Percentiles rank a stretch among this genome's conserved stretches.
Conservation (phyloP, 495 filamentous ascomycete species). For the Xylona heveae region DNA sequence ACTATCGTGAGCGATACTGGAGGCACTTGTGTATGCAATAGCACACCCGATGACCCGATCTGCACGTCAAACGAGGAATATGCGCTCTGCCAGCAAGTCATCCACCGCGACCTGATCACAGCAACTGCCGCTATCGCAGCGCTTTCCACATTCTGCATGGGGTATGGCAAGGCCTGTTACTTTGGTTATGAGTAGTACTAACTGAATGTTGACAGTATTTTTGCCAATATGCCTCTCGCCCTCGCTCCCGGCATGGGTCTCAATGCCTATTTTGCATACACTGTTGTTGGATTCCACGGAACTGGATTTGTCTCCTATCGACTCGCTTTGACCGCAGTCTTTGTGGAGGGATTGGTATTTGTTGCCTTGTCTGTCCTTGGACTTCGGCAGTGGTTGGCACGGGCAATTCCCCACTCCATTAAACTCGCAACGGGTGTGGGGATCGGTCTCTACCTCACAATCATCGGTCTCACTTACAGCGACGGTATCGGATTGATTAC, state of each 20-base stretch:
- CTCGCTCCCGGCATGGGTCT: slow-evolving; percentile 68
- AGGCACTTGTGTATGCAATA: slow-evolving; percentile 54
- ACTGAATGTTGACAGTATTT: slow-evolving; percentile 40
- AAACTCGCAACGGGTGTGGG: slow-evolving; percentile 70
- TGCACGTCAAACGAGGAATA: slow-evolving; percentile 38
- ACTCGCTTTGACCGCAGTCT: slow-evolving; percentile 58
- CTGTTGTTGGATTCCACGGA: slow-evolving; percentile 57
- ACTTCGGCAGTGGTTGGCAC: slow-evolving; percentile 65
- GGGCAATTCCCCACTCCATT: slow-evolving; percentile 53
- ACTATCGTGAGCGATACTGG: slow-evolving; percentile 22
- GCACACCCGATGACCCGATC: slow-evolving; percentile 22
- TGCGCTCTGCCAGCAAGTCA: slow-evolving; percentile 35
- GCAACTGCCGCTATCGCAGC: slow-evolving; percentile 62
- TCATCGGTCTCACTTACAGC: slow-evolving; percentile 60
- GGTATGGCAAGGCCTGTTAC: too few relatives aligned
- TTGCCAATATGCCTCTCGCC: slow-evolving; percentile 38
- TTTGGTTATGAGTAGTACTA: too few relatives aligned
- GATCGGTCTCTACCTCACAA: slow-evolving; percentile 59
- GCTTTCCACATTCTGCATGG: slow-evolving; percentile 50
- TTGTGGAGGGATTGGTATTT: slow-evolving; percentile 64
- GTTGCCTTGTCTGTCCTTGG: slow-evolving; percentile 45
- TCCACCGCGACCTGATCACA: slow-evolving; percentile 58
- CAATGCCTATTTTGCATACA: slow-evolving; percentile 70
- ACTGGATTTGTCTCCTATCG: slow-evolving; percentile 41
- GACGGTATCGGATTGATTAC: slow-evolving; percentile 58